Base-by-base conservation (phyloP, 176 grass and related monocot species). In the Aegilops tauschii region DNA sequence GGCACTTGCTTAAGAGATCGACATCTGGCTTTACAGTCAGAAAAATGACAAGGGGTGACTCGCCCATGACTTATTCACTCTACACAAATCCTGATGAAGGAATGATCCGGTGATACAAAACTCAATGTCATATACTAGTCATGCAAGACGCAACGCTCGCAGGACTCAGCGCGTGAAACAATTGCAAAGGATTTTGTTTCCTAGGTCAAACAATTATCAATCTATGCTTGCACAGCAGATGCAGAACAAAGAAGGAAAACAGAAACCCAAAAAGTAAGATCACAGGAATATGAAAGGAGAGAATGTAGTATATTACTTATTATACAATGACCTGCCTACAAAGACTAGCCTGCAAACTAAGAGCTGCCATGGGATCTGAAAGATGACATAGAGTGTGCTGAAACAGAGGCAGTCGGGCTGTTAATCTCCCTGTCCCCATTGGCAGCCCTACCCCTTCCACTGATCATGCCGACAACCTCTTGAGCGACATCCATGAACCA, bases 391-490 rank as follows among this genome's bases (percentile, higher is more conserved):
- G 97, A 98, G 12, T 93, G 90, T 7, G 97, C 97, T n/a, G 97
- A 98, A 35, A 96, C 85, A 20, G 97, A 98, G 17, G 97, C 92
- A 35, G 93, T 98, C 17, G 97, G 97, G 80, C 97, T 98, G 83
- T 87, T 87, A 14, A 82, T 56, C 56, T 96, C 96, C 81, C 90
- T 84, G 30, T 98, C 96, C 31, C 84, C 92, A 37, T 94, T 94
- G 31, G 73, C 78, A 68, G 78, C 13, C 86, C 84, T 82, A 58
- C 78, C 82, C 84, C 37, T 92, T 47, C 96, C 96, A 29, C 88
- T 96, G 79, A 98, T 98, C 92, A 96, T 86, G 16, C 78, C 25
- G 28, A 74, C 40, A 74, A 74, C 71, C 71, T 91, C 93, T 30
- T 93, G 92, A 45, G 91, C 92, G 37, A 94, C 89, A 40, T 98